Evolutionary conservation across 345 rosid genomes (phyloP), one percentile per base, ranked within the genome.

Genomic region (Combretum micranthum): DNA sequence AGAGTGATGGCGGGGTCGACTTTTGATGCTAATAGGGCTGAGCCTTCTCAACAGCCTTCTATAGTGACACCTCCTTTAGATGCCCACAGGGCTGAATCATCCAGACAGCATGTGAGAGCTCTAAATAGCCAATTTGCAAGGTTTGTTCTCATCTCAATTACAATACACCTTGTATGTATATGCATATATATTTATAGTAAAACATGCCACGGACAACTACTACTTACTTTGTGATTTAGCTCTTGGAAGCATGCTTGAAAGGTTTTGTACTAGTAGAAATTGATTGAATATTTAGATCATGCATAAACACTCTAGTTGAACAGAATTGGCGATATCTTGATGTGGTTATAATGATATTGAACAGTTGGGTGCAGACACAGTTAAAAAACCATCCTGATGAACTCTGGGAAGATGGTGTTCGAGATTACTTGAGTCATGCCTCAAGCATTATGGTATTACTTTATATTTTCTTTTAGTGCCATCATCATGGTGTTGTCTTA

Each of bases 341-440:
- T 56, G 18, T 56, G 46, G 16, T 64, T 19, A 25, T 62, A n/a
- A 39, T 68, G 20, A 57, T 56, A 32, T 8, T 47, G 58, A 65
- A 72, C 77, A 93, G 99, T 67, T 93, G 97, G 96, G 94, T 89
- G 75, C 99, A 93, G 68, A 57, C 69, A 49, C 96, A 93, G 74
- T 72, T 93, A 60, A 93, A 83, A 83, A 79, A 87, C 68, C 96
- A 87, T 57, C 94, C 97, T 23, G 90, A 93, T 78, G 99, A 89
- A 86, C 94, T 93, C 58, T 89, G 99, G n/a, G 92, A 89, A 68
- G 95, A 89, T 78, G 99, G 95, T 26, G 68, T 82, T 66, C 73
- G 57, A 43, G 97, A 87, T 64, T 93, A 93, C 71, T 72, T 82
- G 65, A 66, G 73, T 74, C 95, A 89, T 83, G 76, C 96, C 45